Percentiles rank a stretch among this genome's conserved stretches.
These are phyloP conservation scores for Athelia sp. DNA, from an alignment of 1,284 basidiomycete genomes.

Conservation along the genomic window DNA sequence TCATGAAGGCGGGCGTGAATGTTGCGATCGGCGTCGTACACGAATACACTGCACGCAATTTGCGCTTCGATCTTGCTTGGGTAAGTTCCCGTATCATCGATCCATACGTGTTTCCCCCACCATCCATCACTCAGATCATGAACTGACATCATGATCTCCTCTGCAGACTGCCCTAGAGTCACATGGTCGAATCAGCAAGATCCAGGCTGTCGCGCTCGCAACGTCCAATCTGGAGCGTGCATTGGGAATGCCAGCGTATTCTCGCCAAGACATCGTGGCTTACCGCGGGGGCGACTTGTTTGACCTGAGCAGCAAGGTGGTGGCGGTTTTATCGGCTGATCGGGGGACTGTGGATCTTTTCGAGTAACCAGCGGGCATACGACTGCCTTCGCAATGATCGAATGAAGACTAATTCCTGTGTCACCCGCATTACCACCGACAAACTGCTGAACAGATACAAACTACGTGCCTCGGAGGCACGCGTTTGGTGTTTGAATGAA, in stretches of 20 bases:
- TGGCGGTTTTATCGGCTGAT: slow-evolving; percentile 51
- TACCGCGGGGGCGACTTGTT: slow-evolving; percentile 57
- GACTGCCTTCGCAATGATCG: no score
- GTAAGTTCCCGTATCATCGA: no score
- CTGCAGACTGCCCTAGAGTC: slow-evolving; percentile 18
- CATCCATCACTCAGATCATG: no score
- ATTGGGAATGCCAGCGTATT: slow-evolving; percentile 48
- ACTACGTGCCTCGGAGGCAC: no score
- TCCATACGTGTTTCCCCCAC: no score
- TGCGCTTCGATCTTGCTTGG: slow-evolving; percentile 74
- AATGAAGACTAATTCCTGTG: no score
- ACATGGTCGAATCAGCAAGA: slow-evolving; percentile 33
- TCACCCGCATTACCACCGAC: no score
- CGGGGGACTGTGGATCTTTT: slow-evolving; percentile 44
- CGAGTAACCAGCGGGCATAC: no score
- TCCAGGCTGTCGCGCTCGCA: slow-evolving; percentile 37
- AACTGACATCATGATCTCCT: no score
- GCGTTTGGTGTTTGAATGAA: no score
- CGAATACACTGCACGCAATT: slow-evolving; percentile 65
- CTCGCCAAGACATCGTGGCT: slow-evolving; percentile 55
- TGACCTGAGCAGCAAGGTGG: slow-evolving; percentile 55
- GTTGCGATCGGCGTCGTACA: slow-evolving; percentile 67
- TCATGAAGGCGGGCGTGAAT: slow-evolving; percentile 61
- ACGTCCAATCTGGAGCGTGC: slow-evolving; percentile 54
- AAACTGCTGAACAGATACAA: no score